Percentiles rank a stretch among this genome's conserved stretches.
Conservation (phyloP, 78 protist genomes). For the Dictyostelium firmibasis region DNA sequence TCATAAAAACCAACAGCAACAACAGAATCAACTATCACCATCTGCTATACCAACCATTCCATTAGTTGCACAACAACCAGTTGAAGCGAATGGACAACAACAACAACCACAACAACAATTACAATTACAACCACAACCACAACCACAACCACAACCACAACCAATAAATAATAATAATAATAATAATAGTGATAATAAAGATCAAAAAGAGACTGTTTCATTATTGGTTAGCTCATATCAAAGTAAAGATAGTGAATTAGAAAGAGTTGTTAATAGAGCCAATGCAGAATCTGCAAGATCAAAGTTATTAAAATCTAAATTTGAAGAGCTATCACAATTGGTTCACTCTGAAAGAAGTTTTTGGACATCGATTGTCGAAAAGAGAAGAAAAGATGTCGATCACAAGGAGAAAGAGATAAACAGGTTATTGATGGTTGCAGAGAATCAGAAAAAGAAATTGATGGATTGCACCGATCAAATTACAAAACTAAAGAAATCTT, state of each 20-base stretch:
- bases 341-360: conserved; percentile 39
- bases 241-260: conserved; percentile 54
- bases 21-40: neutral
- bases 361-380: conserved; percentile 13
- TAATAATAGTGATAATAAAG: neutral
- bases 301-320: conserved; percentile 19
- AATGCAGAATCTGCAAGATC: conserved; percentile 12
- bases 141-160: no score
- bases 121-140: no score
- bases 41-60: neutral
- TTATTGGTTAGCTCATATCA: conserved; percentile 33
- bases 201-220: conserved; percentile 23
- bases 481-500: conserved; percentile 47
- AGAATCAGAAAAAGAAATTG: conserved; percentile 46
- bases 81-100: neutral
- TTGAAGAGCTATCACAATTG: conserved; percentile 38
- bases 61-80: neutral
- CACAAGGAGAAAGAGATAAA: conserved; percentile 52
- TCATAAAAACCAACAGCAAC: conserved; percentile 5
- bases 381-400: conserved; percentile 18
- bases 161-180: neutral
- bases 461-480: conserved; percentile 15
- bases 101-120: neutral
- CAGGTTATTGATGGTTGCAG: conserved; percentile 51
- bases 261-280: conserved; percentile 36